These are phyloP conservation scores for Talaromyces proteolyticus DNA, from an alignment of 495 filamentous ascomycete species.

Conservation along the genomic window DNA sequence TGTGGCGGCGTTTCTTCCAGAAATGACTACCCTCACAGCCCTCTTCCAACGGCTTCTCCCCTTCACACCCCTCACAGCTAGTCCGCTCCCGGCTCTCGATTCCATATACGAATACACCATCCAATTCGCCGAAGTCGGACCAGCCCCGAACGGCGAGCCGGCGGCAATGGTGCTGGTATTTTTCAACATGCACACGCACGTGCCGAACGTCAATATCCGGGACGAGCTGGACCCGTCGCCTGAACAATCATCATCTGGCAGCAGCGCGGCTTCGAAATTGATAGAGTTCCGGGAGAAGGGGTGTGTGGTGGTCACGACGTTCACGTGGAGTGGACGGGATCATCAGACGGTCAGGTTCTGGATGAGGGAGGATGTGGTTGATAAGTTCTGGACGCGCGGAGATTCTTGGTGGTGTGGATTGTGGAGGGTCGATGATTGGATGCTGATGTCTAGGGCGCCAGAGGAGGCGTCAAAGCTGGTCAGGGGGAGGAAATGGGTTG, in stretches of 20 bases:
- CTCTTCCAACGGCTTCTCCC: constrained; percentile 4
- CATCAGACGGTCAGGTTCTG: constrained; percentile 1
- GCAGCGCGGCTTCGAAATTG: background rate
- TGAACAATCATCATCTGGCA: background rate
- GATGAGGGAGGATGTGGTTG: constrained; percentile 4
- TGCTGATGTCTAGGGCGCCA: background rate
- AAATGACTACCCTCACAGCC: background rate
- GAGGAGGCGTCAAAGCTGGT: background rate
- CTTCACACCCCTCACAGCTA: background rate
- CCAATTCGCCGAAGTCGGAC: background rate
- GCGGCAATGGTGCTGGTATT: background rate
- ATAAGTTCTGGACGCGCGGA: background rate
- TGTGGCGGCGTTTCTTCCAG: background rate
- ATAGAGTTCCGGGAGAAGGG: constrained; percentile 2
- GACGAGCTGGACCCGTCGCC: background rate
- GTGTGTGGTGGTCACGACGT: background rate
- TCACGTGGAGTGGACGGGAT: background rate
- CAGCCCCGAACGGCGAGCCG: background rate
- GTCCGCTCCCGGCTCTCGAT: background rate
- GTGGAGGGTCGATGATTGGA: background rate
- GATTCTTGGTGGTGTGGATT: background rate
- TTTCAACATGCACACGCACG: background rate
- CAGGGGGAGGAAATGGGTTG: background rate
- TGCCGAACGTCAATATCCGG: background rate
- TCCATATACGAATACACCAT: background rate